Evolutionary conservation across 2,329 filamentous ascomycete genomes (phyloP).

Genomic region (Beauveria australis): DNA sequence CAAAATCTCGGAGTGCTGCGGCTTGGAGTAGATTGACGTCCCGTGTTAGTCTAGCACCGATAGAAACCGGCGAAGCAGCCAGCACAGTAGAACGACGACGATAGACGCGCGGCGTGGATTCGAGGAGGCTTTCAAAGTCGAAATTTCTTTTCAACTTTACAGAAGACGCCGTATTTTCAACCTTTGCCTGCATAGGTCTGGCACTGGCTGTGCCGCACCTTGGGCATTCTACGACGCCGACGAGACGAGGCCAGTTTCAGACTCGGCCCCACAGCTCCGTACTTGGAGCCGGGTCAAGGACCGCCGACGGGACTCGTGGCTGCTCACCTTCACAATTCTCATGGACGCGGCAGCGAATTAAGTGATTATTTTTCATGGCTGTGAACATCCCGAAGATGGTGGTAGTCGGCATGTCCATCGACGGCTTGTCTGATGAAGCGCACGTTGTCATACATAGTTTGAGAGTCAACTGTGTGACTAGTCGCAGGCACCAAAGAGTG

Average conservation of each 20-base stretch:
- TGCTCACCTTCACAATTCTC: background rate
- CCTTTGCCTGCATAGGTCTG: background rate
- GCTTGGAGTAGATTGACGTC: background rate
- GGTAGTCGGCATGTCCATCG: background rate
- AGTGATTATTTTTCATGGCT: background rate
- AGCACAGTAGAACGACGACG: background rate
- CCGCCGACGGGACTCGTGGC: background rate
- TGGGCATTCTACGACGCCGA: constrained; percentile 21
- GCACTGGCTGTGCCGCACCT: constrained; percentile 21
- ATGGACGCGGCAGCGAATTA: background rate
- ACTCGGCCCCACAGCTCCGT: constrained; percentile 10
- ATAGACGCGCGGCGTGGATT: background rate
- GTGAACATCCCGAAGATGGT: background rate
- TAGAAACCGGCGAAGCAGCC: background rate
- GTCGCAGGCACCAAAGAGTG: no score
- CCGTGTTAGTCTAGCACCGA: background rate
- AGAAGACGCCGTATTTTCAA: background rate
- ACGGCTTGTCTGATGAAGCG: background rate
- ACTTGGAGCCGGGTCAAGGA: background rate
- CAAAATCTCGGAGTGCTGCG: background rate
- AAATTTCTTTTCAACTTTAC: no score
- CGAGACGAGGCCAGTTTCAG: constrained; percentile 27
- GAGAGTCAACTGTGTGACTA: no score
- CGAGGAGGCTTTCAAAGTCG: no score
- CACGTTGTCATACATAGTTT: no score